phyloP scores from a whole-genome alignment of 2,329 filamentous ascomycete genomes.

The Piedraia hortae region DNA sequence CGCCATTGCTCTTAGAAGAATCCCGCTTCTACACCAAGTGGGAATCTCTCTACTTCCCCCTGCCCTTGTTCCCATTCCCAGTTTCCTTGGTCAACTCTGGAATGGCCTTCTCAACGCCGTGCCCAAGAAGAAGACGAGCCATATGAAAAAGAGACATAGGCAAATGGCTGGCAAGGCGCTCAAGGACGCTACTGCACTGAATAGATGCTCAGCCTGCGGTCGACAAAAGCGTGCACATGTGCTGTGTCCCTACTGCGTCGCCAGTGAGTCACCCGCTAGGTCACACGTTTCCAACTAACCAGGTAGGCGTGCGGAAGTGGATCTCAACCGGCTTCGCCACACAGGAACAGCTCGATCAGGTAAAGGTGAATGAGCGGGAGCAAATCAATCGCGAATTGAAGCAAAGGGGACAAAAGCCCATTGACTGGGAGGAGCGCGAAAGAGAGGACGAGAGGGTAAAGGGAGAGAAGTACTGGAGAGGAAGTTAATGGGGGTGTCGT shows the following conservation, averaged over 20 bases:
- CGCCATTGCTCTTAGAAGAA: slow-evolving; percentile 19
- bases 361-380: slow-evolving; percentile 6
- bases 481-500: too few species aligned
- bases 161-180: slow-evolving; percentile 89
- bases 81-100: slow-evolving; percentile 61
- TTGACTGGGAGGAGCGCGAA: not conserved
- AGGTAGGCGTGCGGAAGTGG: slow-evolving; percentile 12
- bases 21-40: slow-evolving; percentile 19
- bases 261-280: slow-evolving; percentile 29
- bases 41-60: slow-evolving; percentile 22
- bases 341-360: slow-evolving; percentile 5
- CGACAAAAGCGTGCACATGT: slow-evolving; percentile 67
- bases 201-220: slow-evolving; percentile 74
- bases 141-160: slow-evolving; percentile 78
- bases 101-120: slow-evolving; percentile 77
- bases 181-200: slow-evolving; percentile 67
- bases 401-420: slow-evolving; percentile 2
- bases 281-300: not conserved
- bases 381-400: slow-evolving; percentile 6
- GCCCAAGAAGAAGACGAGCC: slow-evolving; percentile 95
- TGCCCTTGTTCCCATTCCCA: slow-evolving; percentile 36
- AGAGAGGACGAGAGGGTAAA: not conserved
- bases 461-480: slow-evolving; percentile 1
- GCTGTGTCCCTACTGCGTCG: slow-evolving; percentile 64
- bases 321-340: slow-evolving; percentile 12